phyloP scores from a whole-genome alignment of 1,139 yeast species.

The Diutina pseudorugosa region DNA sequence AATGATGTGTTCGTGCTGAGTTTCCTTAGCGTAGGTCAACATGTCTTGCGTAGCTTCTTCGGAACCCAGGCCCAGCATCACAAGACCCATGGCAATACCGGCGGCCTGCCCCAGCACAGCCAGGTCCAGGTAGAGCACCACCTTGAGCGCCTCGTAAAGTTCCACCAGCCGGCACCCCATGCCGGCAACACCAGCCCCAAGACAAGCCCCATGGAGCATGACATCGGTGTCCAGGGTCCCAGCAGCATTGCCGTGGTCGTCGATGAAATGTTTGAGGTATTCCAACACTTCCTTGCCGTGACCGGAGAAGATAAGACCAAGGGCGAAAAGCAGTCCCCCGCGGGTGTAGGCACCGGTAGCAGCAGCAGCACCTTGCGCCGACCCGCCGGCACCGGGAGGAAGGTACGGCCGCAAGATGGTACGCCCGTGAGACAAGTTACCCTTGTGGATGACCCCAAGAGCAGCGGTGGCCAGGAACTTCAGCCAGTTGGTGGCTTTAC shows the following conservation, averaged over 20 bases:
- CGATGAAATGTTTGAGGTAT: slow-evolving; percentile 63
- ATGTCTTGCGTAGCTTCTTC: slow-evolving; percentile 64
- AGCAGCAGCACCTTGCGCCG: slow-evolving; percentile 30
- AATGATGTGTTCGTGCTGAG: slow-evolving; percentile 90
- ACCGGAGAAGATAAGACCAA: slow-evolving; percentile 92
- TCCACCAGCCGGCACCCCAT: slow-evolving; percentile 77
- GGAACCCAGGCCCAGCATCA: slow-evolving; percentile 89
- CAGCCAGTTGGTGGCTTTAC: slow-evolving; percentile 96
- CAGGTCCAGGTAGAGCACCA: slow-evolving; percentile 77
- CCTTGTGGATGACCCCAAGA: slow-evolving; percentile 92
- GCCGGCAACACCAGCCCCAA: slow-evolving; percentile 94
- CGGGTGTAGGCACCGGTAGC: slow-evolving; percentile 74
- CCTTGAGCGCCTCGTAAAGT: slow-evolving; percentile 74
- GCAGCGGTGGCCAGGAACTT: slow-evolving; percentile 98
- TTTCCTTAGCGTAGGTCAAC: slow-evolving; percentile 87
- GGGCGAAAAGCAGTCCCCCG: slow-evolving; percentile 91
- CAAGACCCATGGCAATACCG: slow-evolving; percentile 91
- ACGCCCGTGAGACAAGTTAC: slow-evolving; percentile 85
- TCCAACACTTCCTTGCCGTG: slow-evolving; percentile 85
- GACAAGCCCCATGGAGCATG: slow-evolving; percentile 87
- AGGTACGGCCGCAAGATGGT: slow-evolving; percentile 81
- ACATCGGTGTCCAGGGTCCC: slow-evolving; percentile 75
- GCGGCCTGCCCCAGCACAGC: slow-evolving; percentile 97
- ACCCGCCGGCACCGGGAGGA: slow-evolving; percentile 25
- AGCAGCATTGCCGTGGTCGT: slow-evolving; percentile 54